Conservation (phyloP, 2,329 filamentous ascomycete species). For the Fonsecaea monophora region DNA sequence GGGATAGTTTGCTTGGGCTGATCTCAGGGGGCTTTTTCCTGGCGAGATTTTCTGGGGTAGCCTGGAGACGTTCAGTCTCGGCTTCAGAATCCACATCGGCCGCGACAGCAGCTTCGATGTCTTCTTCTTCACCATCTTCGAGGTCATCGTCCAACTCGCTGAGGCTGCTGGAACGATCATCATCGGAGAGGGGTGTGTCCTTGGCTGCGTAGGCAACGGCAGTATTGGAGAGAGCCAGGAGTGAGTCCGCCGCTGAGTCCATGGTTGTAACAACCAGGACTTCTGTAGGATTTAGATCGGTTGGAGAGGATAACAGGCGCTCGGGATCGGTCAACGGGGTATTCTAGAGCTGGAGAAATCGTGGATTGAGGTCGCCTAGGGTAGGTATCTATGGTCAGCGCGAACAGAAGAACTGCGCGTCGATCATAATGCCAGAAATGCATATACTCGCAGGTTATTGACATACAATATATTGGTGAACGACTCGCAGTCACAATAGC, state of each 20-base stretch:
- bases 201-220: constrained; percentile 45
- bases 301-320: background rate
- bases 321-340: background rate
- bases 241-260: constrained; percentile 48
- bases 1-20: constrained; percentile 78
- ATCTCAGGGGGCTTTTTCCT: constrained; percentile 66
- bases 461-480: constrained; percentile 22
- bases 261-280: constrained; percentile 40
- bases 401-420: background rate
- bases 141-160: constrained; percentile 88
- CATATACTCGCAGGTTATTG: background rate
- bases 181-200: constrained; percentile 61
- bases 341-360: constrained; percentile 10
- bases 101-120: constrained; percentile 45
- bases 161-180: constrained; percentile 84
- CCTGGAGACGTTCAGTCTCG: constrained; percentile 90
- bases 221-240: constrained; percentile 46
- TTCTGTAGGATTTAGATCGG: background rate
- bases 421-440: background rate
- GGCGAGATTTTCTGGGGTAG: constrained; percentile 74
- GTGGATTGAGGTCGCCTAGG: background rate
- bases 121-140: constrained; percentile 45
- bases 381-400: constrained; percentile 9
- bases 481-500: constrained; percentile 24
- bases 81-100: constrained; percentile 79